phyloP scores from a whole-genome alignment of 73 alveolate genomes.

The Paraurostyla sp. region DNA sequence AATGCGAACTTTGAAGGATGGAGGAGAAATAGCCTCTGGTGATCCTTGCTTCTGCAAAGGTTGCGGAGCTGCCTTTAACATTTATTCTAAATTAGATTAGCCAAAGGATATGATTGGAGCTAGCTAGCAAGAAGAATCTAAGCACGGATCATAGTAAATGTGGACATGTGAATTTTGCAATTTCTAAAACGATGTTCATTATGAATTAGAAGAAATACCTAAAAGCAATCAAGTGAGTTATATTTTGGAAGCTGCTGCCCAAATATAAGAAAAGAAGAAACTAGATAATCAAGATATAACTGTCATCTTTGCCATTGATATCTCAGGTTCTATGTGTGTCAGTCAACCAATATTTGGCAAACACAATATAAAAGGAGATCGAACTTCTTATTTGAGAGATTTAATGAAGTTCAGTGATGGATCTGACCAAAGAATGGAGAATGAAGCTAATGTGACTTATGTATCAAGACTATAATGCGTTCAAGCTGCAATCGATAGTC shows the following conservation, averaged over 20 bases:
- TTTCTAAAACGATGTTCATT: slow-evolving; percentile 39
- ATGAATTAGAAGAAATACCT: slow-evolving; percentile 83
- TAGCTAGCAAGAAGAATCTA: background rate
- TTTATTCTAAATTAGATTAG: background rate
- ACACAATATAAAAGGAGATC: slow-evolving; percentile 78
- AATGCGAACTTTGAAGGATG: slow-evolving; percentile 59
- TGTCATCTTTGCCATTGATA: slow-evolving; percentile 91
- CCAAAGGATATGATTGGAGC: background rate
- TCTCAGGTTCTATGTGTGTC: slow-evolving; percentile 94
- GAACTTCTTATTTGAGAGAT: slow-evolving; percentile 58
- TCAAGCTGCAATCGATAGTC: slow-evolving; percentile 90
- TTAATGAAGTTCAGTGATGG: slow-evolving; percentile 76
- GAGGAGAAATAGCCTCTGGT: slow-evolving; percentile 75
- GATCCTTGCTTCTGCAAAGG: slow-evolving; percentile 86
- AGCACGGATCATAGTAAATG: slow-evolving; percentile 1
- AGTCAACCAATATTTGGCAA: slow-evolving; percentile 83
- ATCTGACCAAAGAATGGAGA: slow-evolving; percentile 71
- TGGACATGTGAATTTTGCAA: slow-evolving; percentile 88
- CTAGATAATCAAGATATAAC: slow-evolving; percentile 47
- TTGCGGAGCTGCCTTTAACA: slow-evolving; percentile 86
- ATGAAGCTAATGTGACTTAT: slow-evolving; percentile 79
- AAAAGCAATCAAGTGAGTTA: slow-evolving; percentile 67
- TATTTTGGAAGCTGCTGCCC: slow-evolving; percentile 64
- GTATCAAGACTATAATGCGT: slow-evolving; percentile 93
- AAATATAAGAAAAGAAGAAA: slow-evolving; percentile 51